Conservation (phyloP, 2,329 filamentous ascomycete genomes). For the Penicillium vulpinum region DNA sequence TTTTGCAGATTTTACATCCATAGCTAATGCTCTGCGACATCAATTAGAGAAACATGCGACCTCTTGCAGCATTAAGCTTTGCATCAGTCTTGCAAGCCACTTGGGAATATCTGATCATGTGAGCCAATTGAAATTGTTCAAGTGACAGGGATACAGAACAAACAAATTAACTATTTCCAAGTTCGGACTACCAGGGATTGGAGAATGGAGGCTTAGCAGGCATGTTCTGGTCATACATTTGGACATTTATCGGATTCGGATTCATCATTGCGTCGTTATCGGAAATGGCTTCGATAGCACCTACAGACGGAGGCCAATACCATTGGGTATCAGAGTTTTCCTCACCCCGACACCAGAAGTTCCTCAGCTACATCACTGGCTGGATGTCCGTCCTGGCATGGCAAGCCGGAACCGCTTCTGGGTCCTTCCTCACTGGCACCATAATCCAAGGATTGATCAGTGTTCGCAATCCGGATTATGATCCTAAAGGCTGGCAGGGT, state of each 20-base stretch:
- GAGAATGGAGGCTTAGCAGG: constrained; percentile 29
- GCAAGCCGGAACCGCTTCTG: constrained; percentile 52
- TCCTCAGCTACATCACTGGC: constrained; percentile 55
- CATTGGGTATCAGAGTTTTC: constrained; percentile 39
- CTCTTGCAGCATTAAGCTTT: constrained; percentile 37
- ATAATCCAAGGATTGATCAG: constrained; percentile 39
- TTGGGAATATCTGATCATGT: constrained; percentile 40
- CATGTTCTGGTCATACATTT: constrained; percentile 35
- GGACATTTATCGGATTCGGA: constrained; percentile 65
- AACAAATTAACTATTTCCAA: neutral
- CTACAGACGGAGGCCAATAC: constrained; percentile 59
- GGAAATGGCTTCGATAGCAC: constrained; percentile 60
- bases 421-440: constrained; percentile 37
- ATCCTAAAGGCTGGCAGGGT: constrained; percentile 35
- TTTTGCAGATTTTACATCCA: neutral
- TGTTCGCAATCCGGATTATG: constrained; percentile 29
- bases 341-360: constrained; percentile 50
- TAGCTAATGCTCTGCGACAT: neutral
- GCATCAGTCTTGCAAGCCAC: constrained; percentile 39
- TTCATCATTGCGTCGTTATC: constrained; percentile 61
- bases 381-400: constrained; percentile 54
- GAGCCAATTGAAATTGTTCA: neutral
- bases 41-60: constrained; percentile 33
- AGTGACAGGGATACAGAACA: neutral
- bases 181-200: constrained; percentile 27